These are phyloP conservation scores for Kwoniella sp. DNA, from an alignment of 768 basidiomycete genomes.

Conservation along the genomic window DNA sequence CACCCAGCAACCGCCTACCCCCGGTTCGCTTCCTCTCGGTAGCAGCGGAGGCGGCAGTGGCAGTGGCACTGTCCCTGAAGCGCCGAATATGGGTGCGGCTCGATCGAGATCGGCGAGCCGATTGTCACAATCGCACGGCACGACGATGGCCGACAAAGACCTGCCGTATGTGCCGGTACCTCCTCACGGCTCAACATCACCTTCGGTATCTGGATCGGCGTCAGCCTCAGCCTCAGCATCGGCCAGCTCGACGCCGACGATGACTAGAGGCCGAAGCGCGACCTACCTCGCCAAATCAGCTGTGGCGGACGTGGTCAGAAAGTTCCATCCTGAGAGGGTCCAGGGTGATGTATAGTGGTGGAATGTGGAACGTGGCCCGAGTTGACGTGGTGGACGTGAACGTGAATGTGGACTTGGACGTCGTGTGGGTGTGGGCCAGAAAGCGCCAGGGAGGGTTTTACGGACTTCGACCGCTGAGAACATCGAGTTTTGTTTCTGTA, in stretches of 20 bases:
- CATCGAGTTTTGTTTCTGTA: no score
- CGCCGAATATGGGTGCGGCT: slow-evolving; percentile 1
- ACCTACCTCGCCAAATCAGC: slow-evolving; percentile 57
- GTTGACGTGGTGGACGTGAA: no score
- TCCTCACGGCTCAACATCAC: not conserved
- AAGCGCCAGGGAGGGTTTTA: no score
- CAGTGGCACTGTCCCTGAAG: not conserved
- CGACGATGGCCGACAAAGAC: not conserved
- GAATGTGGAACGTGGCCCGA: no score
- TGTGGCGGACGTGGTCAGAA: slow-evolving; percentile 55
- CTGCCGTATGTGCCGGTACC: not conserved
- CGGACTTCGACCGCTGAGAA: no score
- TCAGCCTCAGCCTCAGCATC: slow-evolving; percentile 3
- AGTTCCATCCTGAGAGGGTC: slow-evolving; percentile 45
- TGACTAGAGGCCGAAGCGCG: slow-evolving; percentile 46
- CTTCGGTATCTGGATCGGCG: not conserved
- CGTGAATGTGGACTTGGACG: no score
- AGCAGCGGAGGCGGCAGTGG: slow-evolving; percentile 8
- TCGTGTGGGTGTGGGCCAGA: no score
- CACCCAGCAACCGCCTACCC: slow-evolving; percentile 37
- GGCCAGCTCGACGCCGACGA: not conserved
- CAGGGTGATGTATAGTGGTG: not conserved
- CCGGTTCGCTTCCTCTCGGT: slow-evolving; percentile 6
- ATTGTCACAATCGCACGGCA: not conserved
- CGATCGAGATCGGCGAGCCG: not conserved